Percentiles rank a stretch among this genome's conserved stretches.
Evolutionary conservation across 306 rosid genomes (phyloP).

Genomic region (Bauhinia variegata): DNA sequence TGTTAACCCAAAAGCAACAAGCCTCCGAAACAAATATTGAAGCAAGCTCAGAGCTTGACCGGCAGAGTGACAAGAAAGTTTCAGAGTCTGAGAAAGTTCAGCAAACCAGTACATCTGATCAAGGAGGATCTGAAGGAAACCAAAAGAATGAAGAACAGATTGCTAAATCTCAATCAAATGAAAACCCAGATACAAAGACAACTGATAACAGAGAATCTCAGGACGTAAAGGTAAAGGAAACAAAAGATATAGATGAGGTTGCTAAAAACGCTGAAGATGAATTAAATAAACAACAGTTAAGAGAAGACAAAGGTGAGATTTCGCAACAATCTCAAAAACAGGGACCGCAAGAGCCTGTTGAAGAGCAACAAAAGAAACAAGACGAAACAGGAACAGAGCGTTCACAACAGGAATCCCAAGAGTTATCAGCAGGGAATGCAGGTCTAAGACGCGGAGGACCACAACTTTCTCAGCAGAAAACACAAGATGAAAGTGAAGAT

Average conservation of each 20-base stretch:
- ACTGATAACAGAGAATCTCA: constrained; percentile 29
- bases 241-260: constrained; percentile 27
- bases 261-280: constrained; percentile 39
- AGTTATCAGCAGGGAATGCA: neutral
- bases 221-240: neutral
- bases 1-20: constrained; percentile 43
- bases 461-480: constrained; percentile 2
- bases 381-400: neutral
- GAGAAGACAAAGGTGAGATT: constrained; percentile 47
- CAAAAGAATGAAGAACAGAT: constrained; percentile 31
- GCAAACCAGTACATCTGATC: constrained; percentile 18
- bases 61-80: constrained; percentile 34
- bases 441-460: constrained; percentile 20
- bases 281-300: constrained; percentile 44
- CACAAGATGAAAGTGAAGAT: constrained; percentile 29
- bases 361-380: constrained; percentile 16
- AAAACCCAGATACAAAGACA: constrained; percentile 1
- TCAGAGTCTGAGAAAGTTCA: constrained; percentile 39
- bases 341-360: constrained; percentile 12
- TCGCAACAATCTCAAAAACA: constrained; percentile 25
- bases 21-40: constrained; percentile 23
- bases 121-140: constrained; percentile 19
- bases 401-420: neutral
- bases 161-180: constrained; percentile 17
- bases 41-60: neutral